Evolutionary conservation across 2,329 filamentous ascomycete genomes (phyloP).

Genomic region (Sclerotiophoma versabilis): DNA sequence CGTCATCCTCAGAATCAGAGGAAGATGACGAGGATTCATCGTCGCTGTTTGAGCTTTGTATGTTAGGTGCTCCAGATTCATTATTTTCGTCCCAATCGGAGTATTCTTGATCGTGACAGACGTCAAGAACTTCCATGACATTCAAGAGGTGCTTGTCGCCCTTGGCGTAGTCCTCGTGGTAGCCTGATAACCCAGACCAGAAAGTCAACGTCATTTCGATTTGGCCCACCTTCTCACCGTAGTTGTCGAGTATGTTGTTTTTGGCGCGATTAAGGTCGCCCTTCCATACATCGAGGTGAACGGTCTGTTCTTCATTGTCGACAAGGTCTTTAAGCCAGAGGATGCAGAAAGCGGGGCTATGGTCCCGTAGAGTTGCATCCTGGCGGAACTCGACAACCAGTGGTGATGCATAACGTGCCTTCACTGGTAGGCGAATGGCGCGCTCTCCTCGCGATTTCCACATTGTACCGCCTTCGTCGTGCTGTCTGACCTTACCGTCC

Average conservation of each 20-base stretch:
- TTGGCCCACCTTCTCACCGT: conserved; percentile 65
- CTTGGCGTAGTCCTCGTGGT: conserved; percentile 64
- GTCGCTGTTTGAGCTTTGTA: conserved; percentile 37
- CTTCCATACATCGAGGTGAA: conserved; percentile 71
- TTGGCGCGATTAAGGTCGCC: conserved; percentile 66
- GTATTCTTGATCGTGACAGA: conserved; percentile 64
- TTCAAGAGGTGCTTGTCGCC: conserved; percentile 63
- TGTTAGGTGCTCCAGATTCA: conserved; percentile 17
- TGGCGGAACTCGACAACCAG: conserved; percentile 67
- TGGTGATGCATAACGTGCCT: conserved; percentile 66
- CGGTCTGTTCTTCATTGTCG: conserved; percentile 69
- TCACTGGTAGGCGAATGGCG: conserved; percentile 62
- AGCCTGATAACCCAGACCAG: conserved; percentile 67
- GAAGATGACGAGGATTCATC: conserved; percentile 37
- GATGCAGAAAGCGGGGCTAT: conserved; percentile 67
- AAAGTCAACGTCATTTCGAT: conserved; percentile 66
- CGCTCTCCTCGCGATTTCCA: conserved; percentile 61
- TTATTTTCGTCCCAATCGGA: conserved; percentile 40
- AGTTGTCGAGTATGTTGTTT: conserved; percentile 55
- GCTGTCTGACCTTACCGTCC: conserved; percentile 35
- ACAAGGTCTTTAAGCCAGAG: conserved; percentile 74
- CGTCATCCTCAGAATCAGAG: conserved; percentile 31
- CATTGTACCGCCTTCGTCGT: conserved; percentile 48
- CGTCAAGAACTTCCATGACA: conserved; percentile 70
- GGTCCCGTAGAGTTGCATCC: conserved; percentile 61